These are phyloP conservation scores for Atractiella rhizophila DNA, from an alignment of 768 basidiomycete species.

Conservation along the genomic window DNA sequence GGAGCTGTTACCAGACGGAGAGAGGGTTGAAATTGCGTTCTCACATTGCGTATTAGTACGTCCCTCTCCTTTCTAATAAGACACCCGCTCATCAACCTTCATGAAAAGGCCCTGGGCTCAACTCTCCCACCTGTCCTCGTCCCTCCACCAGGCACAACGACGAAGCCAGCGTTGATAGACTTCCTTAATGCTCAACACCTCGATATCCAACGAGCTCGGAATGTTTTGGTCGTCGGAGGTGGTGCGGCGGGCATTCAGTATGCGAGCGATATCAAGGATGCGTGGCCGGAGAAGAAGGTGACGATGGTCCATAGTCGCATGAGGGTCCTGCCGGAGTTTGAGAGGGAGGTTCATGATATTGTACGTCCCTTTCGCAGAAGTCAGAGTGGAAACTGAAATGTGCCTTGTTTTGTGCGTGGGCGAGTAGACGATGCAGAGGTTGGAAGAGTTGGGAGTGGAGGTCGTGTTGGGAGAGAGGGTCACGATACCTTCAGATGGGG, in stretches of 20 bases:
- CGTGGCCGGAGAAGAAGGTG: conserved; percentile 10
- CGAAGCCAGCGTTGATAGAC: conserved; percentile 10
- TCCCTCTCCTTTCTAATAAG: no score
- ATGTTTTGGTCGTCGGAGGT: conserved; percentile 15
- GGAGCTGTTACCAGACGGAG: no score
- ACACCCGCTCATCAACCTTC: no score
- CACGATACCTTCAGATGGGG: conserved; percentile 3
- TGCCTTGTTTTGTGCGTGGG: no score
- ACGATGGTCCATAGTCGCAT: conserved; percentile 17
- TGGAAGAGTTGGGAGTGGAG: conserved; percentile 15
- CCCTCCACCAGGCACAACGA: conserved; percentile 1
- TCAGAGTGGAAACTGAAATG: no score
- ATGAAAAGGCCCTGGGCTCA: conserved; percentile 18
- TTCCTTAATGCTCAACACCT: conserved; percentile 12
- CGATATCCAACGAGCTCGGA: conserved; percentile 5
- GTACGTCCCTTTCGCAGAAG: no score
- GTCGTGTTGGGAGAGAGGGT: conserved; percentile 14
- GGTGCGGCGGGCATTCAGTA: conserved; percentile 18
- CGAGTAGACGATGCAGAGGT: conserved; percentile 7
- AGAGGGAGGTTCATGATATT: conserved; percentile 13
- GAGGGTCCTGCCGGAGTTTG: conserved; percentile 15
- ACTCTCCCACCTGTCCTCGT: conserved; percentile 12
- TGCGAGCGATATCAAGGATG: conserved; percentile 14
- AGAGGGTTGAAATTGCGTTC: no score
- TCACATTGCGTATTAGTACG: no score